Conservation (phyloP, 1,284 basidiomycete species). For the Ustilago hordei region DNA sequence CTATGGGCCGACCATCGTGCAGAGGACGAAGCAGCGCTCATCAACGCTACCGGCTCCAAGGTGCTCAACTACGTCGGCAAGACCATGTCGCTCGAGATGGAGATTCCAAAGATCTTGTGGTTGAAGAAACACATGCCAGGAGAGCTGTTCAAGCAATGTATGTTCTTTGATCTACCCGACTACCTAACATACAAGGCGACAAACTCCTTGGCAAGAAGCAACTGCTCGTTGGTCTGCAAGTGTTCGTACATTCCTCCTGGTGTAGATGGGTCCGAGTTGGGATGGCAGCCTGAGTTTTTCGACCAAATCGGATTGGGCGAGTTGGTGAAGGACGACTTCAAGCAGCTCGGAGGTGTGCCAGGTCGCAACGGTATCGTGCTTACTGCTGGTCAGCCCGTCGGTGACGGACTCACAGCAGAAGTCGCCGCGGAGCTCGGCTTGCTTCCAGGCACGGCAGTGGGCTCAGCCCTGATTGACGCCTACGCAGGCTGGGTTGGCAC, state of each 20-base stretch:
- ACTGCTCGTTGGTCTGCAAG: slow-evolving; percentile 95
- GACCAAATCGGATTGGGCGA: slow-evolving; percentile 67
- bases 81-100: slow-evolving; percentile 79
- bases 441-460: slow-evolving; percentile 88
- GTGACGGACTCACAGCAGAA: slow-evolving; percentile 80
- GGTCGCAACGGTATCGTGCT: slow-evolving; percentile 76
- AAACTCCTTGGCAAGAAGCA: slow-evolving; percentile 80
- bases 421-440: slow-evolving; percentile 89
- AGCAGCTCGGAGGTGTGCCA: slow-evolving; percentile 81
- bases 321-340: slow-evolving; percentile 75
- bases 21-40: slow-evolving; percentile 86
- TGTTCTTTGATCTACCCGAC: slow-evolving; percentile 98
- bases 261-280: slow-evolving; percentile 61
- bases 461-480: slow-evolving; percentile 95
- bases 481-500: slow-evolving; percentile 99
- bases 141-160: slow-evolving; percentile 81
- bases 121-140: slow-evolving; percentile 87
- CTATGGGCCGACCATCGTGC: slow-evolving; percentile 83
- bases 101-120: slow-evolving; percentile 89
- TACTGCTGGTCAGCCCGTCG: slow-evolving; percentile 92
- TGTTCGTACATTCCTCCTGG: slow-evolving; percentile 89
- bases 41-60: slow-evolving; percentile 85
- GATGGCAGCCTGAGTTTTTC: slow-evolving; percentile 68
- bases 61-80: slow-evolving; percentile 96
- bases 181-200: slow-evolving; percentile 95